These are phyloP conservation scores for Rhynchospora tenuis DNA, from an alignment of 176 grass and related monocot species.

Conservation along the genomic window DNA sequence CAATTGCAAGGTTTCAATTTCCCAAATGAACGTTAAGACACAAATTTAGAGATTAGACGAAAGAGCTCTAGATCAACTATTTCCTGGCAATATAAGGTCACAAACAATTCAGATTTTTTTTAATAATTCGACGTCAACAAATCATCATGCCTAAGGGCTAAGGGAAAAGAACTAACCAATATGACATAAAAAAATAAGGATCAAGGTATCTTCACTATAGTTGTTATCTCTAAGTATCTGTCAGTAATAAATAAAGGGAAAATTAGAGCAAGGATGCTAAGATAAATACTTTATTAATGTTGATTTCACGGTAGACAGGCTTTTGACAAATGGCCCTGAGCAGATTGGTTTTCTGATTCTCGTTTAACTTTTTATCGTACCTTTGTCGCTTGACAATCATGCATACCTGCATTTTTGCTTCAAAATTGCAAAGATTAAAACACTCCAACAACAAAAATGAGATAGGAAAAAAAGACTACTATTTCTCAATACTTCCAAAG, in stretches of 20 bases:
- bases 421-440: neutral
- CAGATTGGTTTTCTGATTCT: slow-evolving; percentile 28
- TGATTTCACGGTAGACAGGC: slow-evolving; percentile 8
- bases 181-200: neutral
- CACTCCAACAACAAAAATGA: neutral
- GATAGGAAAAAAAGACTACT: neutral
- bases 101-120: no score
- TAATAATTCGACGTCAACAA: no score
- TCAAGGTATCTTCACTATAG: slow-evolving; percentile 39
- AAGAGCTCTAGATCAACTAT: no score
- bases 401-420: neutral
- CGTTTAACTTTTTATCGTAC: slow-evolving; percentile 48
- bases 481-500: neutral
- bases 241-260: neutral
- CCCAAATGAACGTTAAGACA: no score
- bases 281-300: slow-evolving; percentile 37
- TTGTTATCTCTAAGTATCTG: slow-evolving; percentile 39
- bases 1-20: no score
- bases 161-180: no score
- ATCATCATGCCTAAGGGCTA: no score
- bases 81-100: no score
- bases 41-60: no score
- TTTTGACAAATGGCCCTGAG: slow-evolving; percentile 27
- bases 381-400: slow-evolving; percentile 36
- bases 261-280: neutral